Evolutionary conservation across 108 stramenopile genomes (phyloP).

Genomic region (Nitzschia sp.): DNA sequence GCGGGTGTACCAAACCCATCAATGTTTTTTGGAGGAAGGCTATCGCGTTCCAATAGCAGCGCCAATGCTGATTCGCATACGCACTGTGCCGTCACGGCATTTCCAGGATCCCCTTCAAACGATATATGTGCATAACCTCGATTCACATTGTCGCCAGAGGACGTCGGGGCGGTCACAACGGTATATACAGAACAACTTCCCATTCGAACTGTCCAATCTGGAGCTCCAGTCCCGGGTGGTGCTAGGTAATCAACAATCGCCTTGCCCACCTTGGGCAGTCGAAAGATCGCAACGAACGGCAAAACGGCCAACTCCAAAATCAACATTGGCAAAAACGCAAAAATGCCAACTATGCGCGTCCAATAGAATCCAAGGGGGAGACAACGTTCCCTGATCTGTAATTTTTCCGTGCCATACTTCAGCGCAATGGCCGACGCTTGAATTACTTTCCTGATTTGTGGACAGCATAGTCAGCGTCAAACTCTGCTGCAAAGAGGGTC

Average conservation of each 20-base stretch:
- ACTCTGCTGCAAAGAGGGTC: background rate
- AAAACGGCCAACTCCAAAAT: conserved; percentile 16
- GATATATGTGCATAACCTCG: conserved; percentile 31
- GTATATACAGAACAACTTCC: conserved; percentile 40
- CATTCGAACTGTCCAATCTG: conserved; percentile 26
- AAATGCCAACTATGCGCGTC: conserved; percentile 9
- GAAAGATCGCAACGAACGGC: background rate
- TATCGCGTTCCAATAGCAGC: conserved; percentile 27
- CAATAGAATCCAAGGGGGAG: conserved; percentile 33
- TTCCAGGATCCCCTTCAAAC: conserved; percentile 52
- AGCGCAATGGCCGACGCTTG: conserved; percentile 42
- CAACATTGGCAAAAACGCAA: conserved; percentile 37
- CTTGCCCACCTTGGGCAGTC: conserved; percentile 30
- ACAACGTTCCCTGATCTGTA: conserved; percentile 41
- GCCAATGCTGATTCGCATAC: conserved; percentile 43
- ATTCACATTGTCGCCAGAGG: conserved; percentile 6
- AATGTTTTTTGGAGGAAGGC: conserved; percentile 32
- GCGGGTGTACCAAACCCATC: conserved; percentile 63
- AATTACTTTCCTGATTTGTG: conserved; percentile 25
- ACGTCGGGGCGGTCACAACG: conserved; percentile 18
- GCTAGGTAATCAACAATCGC: conserved; percentile 18
- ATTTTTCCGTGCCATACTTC: conserved; percentile 36
- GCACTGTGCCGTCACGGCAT: conserved; percentile 49
- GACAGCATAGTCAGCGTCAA: background rate
- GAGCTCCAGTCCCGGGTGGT: conserved; percentile 41